Base-by-base conservation (phyloP, 371 early-diverging fungal species). In the Chytridiales sp. region DNA sequence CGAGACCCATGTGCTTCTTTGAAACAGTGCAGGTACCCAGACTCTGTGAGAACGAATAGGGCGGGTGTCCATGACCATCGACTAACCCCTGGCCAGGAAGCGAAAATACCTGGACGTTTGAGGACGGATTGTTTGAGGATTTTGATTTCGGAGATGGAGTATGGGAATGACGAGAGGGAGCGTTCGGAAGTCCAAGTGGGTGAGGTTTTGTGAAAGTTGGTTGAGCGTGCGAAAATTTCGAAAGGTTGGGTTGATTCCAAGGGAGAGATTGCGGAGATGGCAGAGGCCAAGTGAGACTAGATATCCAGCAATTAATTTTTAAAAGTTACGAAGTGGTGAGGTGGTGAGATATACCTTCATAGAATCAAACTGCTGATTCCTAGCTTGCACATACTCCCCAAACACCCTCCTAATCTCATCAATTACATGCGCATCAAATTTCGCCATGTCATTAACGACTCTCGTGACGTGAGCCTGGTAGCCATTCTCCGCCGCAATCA, bases 1-100 rank as follows among this genome's bases (percentile, higher is more conserved):
- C 36, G 34, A 13, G 19, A 4, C 0, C 59, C 59, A 32, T 59
- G 48, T 26, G 58, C 44, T 24, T 61, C 24, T 34, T 61, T 56
- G 42, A 68, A 68, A 50, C 64, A 59, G 30, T 68, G 69, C 24
- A 68, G 48, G 34, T 55, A 68, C 13, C 69, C 69, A 21, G 61
- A 55, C 30, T 63, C 69, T n/a, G 69, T 68, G 6, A 68, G 24
- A 3, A 64, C 64, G 35, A 41, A 44, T 21, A 64, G 21, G 1
- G 64, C 64, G 3, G 59, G 64, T 0, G 40, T 46, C 64, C 64
- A 68, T 19, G 8, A 48, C 24, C 55, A 35, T 26, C 46, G 27
- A 8, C 42, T 34, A 22, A 58, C 21, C 44, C 27, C 40, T 39
- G 22, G 49, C 21, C 2, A 34, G 35, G 9, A 15, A 17, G 50